Percentiles rank a stretch among this genome's conserved stretches.
Conservation (phyloP, 495 filamentous ascomycete species). For the Aspergillus sclerotioniger region DNA sequence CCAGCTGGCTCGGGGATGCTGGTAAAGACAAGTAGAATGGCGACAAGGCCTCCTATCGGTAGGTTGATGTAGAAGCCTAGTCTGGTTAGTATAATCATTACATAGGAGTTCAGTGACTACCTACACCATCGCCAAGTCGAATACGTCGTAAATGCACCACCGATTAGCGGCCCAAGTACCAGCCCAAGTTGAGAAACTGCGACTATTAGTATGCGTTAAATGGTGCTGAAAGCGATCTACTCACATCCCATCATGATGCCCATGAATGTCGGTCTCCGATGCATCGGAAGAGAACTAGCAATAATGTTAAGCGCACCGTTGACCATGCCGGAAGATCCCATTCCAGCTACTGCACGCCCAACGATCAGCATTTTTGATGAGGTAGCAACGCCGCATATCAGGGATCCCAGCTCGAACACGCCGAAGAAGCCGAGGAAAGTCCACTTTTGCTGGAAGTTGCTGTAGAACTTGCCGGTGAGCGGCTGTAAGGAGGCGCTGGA, state of each 20-base stretch:
- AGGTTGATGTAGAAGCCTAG: constrained; percentile 60
- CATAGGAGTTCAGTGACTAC: background rate
- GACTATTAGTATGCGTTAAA: background rate
- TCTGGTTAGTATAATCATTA: background rate
- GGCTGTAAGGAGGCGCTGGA: constrained; percentile 17
- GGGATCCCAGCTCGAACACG: constrained; percentile 50
- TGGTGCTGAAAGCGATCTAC: background rate
- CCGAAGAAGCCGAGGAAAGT: constrained; percentile 63
- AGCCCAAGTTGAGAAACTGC: constrained; percentile 9
- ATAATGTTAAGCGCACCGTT: constrained; percentile 11
- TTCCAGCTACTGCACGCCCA: constrained; percentile 71
- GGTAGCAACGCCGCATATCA: constrained; percentile 70
- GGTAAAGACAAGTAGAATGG: constrained; percentile 45
- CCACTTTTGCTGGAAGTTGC: constrained; percentile 7
- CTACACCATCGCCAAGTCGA: constrained; percentile 71
- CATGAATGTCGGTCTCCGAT: constrained; percentile 4
- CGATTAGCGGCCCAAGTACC: constrained; percentile 53
- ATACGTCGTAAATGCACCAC: constrained; percentile 35
- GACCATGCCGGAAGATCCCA: constrained; percentile 49
- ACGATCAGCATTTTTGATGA: constrained; percentile 66
- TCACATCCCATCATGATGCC: constrained; percentile 11
- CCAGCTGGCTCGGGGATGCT: background rate
- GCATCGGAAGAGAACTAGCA: background rate
- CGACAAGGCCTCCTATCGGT: constrained; percentile 54
- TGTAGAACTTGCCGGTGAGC: constrained; percentile 9